Evolutionary conservation across 2,329 filamentous ascomycete genomes (phyloP), one percentile per base, ranked within the genome.

Genomic region (Fusarium illudens): DNA sequence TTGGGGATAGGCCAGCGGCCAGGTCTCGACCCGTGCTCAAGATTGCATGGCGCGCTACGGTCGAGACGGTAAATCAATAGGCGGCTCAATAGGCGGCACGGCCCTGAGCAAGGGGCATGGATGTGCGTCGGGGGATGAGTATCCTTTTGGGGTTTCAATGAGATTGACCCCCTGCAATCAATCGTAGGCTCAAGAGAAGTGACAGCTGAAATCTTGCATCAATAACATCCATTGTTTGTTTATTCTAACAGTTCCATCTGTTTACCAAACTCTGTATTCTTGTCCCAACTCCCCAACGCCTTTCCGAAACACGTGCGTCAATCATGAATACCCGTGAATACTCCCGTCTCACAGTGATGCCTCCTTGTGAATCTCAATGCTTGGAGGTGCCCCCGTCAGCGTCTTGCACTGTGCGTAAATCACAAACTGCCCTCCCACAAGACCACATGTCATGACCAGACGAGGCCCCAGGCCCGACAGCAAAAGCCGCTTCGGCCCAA

Each of bases 391-490:
- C 0, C 84, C 84, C 2, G 84, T 84, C 15, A 86, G 74, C 4
- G 82, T 70, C 78, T 86, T 86, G 77, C 83, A 86, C 71, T 86
- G 83, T 3, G 84, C 83, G 56, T 86, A 86, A 33, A 86, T 85
- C 20, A 86, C 84, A 70, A 86, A 86, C 70, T 86, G 84, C 0
- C 81, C 83, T 2, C 84, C 80, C 0, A 86, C 84, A 27, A 86
- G 73, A 6, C 81, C 84, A 55, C 83, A 85, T 1, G 84, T 86
- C 84, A 86, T 86, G 58, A 86, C 62, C 6, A 86, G 48, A 76
- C 84, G 81, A 12, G 84, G 84, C 1, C 83, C 84, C 53, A 86
- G 75, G 0, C 84, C 84, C 0, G 82, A 78, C 8, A 83, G 62
- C 29, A 86, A 69, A 65, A 86, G 65, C 9, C 83, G 76, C 71